A percentile compares a stretch with the other conserved stretches of the same genome.
These are phyloP conservation scores for Xylaria nigripes DNA, from an alignment of 495 filamentous ascomycete genomes.

Conservation along the genomic window DNA sequence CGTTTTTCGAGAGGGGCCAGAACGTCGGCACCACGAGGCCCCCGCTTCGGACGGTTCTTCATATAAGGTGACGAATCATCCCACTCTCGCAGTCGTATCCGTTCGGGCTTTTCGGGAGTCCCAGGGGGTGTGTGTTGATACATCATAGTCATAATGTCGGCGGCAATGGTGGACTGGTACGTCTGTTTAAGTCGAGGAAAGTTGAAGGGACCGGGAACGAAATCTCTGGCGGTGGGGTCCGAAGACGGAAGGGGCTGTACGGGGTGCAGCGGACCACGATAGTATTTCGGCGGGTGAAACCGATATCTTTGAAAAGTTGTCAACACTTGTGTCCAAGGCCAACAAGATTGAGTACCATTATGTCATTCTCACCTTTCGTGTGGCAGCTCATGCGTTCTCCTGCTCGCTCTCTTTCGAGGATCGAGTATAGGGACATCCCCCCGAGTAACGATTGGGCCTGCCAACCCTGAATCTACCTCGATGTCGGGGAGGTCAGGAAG, in stretches of 20 bases:
- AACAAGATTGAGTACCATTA: not conserved
- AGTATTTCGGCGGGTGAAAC: slow-evolving; percentile 84
- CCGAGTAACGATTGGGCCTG: slow-evolving; percentile 22
- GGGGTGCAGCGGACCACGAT: slow-evolving; percentile 88
- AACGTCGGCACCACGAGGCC: slow-evolving; percentile 57
- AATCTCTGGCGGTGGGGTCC: slow-evolving; percentile 77
- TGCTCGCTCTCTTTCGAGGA: slow-evolving; percentile 37
- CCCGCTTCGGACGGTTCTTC: slow-evolving; percentile 77
- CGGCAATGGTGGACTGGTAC: slow-evolving; percentile 72
- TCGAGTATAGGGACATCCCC: slow-evolving; percentile 29
- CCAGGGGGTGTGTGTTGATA: slow-evolving; percentile 77
- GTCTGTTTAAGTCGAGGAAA: slow-evolving; percentile 83
- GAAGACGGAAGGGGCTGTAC: slow-evolving; percentile 77
- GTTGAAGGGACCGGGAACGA: slow-evolving; percentile 89
- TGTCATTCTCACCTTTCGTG: slow-evolving; percentile 27
- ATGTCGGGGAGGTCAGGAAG: slow-evolving; percentile 22
- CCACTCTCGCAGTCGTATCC: slow-evolving; percentile 74
- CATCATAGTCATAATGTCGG: slow-evolving; percentile 83
- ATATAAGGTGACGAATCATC: slow-evolving; percentile 87
- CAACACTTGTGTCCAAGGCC: slow-evolving; percentile 2
- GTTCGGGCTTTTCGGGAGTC: slow-evolving; percentile 51
- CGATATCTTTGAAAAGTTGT: slow-evolving; percentile 60
- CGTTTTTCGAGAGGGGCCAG: slow-evolving; percentile 66
- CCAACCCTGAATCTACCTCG: slow-evolving; percentile 32
- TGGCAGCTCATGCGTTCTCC: slow-evolving; percentile 32